A percentile compares a stretch with the other conserved stretches of the same genome.
These are phyloP conservation scores for Trichoderma brevicompactum DNA, from an alignment of 2,329 filamentous ascomycete species.

Conservation along the genomic window DNA sequence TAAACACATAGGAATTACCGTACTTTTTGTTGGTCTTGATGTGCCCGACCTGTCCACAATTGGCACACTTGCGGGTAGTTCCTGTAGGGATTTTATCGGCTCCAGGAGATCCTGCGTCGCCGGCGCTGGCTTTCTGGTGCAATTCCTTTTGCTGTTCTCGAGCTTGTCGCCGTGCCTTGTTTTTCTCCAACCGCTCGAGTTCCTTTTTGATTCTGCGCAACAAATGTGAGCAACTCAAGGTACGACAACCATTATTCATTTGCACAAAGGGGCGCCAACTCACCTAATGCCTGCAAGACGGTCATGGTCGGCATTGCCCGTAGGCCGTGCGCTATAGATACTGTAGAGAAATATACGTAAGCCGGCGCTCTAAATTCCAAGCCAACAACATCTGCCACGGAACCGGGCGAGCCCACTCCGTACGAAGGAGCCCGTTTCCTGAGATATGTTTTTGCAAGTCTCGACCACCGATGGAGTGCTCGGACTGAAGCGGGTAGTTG, in stretches of 20 bases:
- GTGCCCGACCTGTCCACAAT: constrained; percentile 94
- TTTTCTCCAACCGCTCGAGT: constrained; percentile 82
- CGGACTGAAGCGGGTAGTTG: constrained; percentile 31
- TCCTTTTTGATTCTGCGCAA: constrained; percentile 58
- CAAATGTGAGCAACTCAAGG: constrained; percentile 2
- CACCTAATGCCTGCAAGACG: constrained; percentile 52
- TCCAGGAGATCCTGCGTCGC: constrained; percentile 55
- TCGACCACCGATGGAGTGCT: constrained; percentile 34
- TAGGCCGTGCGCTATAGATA: constrained; percentile 55
- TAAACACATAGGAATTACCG: constrained; percentile 41
- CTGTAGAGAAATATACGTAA: constrained; percentile 50
- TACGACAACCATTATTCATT: neutral
- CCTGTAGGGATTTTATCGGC: constrained; percentile 61
- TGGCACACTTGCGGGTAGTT: constrained; percentile 92
- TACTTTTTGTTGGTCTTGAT: constrained; percentile 99
- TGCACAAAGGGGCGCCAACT: constrained; percentile 26
- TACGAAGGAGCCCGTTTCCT: constrained; percentile 26
- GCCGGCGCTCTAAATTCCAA: constrained; percentile 43
- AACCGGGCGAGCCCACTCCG: constrained; percentile 40
- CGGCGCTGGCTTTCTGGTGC: constrained; percentile 51
- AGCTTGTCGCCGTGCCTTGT: constrained; percentile 85
- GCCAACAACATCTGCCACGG: constrained; percentile 40
- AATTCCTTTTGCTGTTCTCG: constrained; percentile 86
- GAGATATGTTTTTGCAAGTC: constrained; percentile 30
- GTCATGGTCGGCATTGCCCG: constrained; percentile 56